These are phyloP conservation scores for Xylaria hypoxylon DNA, from an alignment of 2,329 filamentous ascomycete genomes.

Conservation along the genomic window DNA sequence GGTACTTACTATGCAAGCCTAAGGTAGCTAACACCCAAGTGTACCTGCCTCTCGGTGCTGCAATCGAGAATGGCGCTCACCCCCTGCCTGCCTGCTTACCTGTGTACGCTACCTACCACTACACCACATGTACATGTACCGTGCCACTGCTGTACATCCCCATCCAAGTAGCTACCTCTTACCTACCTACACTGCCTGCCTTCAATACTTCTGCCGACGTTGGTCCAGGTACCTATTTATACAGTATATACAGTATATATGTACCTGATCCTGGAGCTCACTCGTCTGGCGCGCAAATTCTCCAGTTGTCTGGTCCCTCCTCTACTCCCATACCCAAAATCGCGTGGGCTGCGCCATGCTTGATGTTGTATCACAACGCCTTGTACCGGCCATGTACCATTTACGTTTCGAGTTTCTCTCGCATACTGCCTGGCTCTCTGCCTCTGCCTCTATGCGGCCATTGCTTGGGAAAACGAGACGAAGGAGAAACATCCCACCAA, in stretches of 20 bases:
- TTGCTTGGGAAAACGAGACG: conserved; percentile 19
- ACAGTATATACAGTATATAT: conserved; percentile 10
- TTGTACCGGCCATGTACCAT: conserved; percentile 46
- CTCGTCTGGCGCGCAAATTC: conserved; percentile 28
- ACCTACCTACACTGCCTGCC: no score
- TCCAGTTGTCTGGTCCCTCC: conserved; percentile 33
- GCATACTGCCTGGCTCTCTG: conserved; percentile 21
- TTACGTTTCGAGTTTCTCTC: conserved; percentile 26
- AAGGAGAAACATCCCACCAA: conserved; percentile 30
- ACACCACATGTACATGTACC: conserved; percentile 31
- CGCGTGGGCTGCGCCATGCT: conserved; percentile 40
- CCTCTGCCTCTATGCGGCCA: conserved; percentile 20
- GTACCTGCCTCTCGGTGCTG: conserved; percentile 40
- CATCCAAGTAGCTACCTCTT: conserved; percentile 21
- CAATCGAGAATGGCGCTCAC: conserved; percentile 30
- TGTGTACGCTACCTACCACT: conserved; percentile 1
- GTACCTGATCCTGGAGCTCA: conserved; percentile 22
- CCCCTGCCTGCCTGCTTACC: conserved; percentile 31
- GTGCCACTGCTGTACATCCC: conserved; percentile 34
- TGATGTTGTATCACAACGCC: conserved; percentile 43
- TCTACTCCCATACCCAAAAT: conserved; percentile 35
- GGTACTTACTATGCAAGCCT: conserved; percentile 30
- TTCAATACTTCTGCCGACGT: background rate
- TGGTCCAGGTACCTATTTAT: background rate
- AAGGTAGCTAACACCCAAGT: conserved; percentile 28